Evolutionary conservation across 352 stramenopile genomes (phyloP).

Genomic region (Halophytophthora batemanensis): DNA sequence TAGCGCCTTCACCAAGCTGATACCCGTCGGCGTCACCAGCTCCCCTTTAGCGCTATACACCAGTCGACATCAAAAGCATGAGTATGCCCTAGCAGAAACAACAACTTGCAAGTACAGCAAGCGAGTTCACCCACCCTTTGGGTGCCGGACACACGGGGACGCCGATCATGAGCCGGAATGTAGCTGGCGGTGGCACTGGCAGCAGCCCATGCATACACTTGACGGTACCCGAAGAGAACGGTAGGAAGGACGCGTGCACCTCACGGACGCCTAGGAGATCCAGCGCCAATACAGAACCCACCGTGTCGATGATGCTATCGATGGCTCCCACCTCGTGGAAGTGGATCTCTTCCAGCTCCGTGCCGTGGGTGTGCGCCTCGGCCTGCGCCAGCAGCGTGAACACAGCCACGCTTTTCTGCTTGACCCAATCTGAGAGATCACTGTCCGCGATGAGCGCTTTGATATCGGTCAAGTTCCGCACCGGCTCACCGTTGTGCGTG

Average conservation of each 20-base stretch:
- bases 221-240: slow-evolving; percentile 92
- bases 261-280: slow-evolving; percentile 90
- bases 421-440: slow-evolving; percentile 85
- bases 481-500: slow-evolving; percentile 49
- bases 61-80: background rate
- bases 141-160: slow-evolving; percentile 92
- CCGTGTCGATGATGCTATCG: slow-evolving; percentile 97
- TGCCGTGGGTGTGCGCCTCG: slow-evolving; percentile 93
- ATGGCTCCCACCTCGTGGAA: slow-evolving; percentile 98
- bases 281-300: slow-evolving; percentile 92
- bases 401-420: slow-evolving; percentile 84
- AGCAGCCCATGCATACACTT: slow-evolving; percentile 95
- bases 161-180: slow-evolving; percentile 92
- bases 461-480: slow-evolving; percentile 93
- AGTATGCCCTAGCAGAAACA: slow-evolving; percentile 1
- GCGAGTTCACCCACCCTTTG: slow-evolving; percentile 42
- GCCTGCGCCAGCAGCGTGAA: slow-evolving; percentile 93
- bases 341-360: slow-evolving; percentile 90
- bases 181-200: slow-evolving; percentile 93
- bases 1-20: slow-evolving; percentile 92
- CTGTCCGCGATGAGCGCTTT: slow-evolving; percentile 76
- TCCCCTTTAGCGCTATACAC: slow-evolving; percentile 74
- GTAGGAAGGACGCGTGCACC: slow-evolving; percentile 79
- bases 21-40: slow-evolving; percentile 95
- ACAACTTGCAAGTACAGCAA: slow-evolving; percentile 3